phyloP scores from a whole-genome alignment of 1,284 basidiomycete genomes.

The Spongiforma sp. region DNA sequence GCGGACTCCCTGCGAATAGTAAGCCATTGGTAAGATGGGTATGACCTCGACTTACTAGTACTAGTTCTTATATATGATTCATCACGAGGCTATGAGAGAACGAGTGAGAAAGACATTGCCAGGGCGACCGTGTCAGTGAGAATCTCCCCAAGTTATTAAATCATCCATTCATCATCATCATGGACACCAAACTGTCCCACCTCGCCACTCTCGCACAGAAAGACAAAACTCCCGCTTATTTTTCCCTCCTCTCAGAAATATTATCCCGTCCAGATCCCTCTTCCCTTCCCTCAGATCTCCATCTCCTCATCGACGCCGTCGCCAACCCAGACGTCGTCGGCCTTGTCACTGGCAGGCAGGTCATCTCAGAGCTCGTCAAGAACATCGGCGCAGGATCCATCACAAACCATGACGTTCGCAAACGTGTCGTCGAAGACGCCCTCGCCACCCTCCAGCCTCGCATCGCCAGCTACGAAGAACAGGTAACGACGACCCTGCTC shows the following conservation, averaged over 20 bases:
- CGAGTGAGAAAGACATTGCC: constrained; percentile 32
- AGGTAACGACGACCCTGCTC: constrained; percentile 55
- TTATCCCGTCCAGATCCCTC: constrained; percentile 55
- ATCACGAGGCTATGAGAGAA: constrained; percentile 30
- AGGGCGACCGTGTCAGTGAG: constrained; percentile 38
- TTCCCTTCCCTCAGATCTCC: constrained; percentile 58
- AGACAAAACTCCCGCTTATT: constrained; percentile 82
- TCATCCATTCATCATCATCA: too few species aligned
- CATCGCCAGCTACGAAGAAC: constrained; percentile 92
- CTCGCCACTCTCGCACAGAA: constrained; percentile 74
- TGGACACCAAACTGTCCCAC: constrained; percentile 71
- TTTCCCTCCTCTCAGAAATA: constrained; percentile 59
- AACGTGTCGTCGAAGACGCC: constrained; percentile 74
- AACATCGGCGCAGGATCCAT: constrained; percentile 60
- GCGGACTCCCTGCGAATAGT: too few species aligned
- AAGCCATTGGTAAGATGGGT: too few species aligned
- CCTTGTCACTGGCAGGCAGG: constrained; percentile 84
- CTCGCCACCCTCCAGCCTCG: constrained; percentile 76
- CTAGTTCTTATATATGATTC: too few species aligned
- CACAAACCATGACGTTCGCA: constrained; percentile 61
- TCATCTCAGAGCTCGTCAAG: constrained; percentile 82
- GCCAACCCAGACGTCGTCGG: constrained; percentile 81
- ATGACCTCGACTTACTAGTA: too few species aligned
- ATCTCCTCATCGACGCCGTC: constrained; percentile 73
- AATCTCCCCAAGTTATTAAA: too few species aligned